phyloP scores from a whole-genome alignment of 208 protist genomes.

The Trypanosoma congolense region DNA sequence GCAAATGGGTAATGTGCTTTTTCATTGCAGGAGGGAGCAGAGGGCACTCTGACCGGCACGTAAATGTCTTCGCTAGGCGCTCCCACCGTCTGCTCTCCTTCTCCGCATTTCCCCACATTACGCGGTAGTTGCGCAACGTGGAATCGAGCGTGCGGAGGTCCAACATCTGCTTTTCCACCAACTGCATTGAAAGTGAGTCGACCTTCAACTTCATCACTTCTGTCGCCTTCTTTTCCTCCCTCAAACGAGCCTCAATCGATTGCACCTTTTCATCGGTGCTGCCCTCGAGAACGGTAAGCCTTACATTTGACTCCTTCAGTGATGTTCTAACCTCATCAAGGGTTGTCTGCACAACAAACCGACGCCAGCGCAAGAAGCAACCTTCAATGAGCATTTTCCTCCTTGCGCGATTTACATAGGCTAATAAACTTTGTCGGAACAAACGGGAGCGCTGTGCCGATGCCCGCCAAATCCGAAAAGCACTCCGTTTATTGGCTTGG shows the following conservation, averaged over 20 bases:
- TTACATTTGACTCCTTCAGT: conserved; percentile 21
- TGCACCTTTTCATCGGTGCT: conserved; percentile 7
- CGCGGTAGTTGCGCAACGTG: not conserved
- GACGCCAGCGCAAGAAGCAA: conserved; percentile 70
- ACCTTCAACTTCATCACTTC: conserved; percentile 31
- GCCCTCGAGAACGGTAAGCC: conserved; percentile 7
- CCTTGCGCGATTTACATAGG: conserved; percentile 29
- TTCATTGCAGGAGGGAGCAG: conserved; percentile 33
- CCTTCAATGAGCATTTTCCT: conserved; percentile 38
- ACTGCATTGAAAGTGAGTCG: conserved; percentile 53
- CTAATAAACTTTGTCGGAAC: conserved; percentile 28
- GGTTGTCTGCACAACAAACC: conserved; percentile 30
- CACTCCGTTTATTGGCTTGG: conserved; percentile 15
- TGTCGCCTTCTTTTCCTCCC: conserved; percentile 27
- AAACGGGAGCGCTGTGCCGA: conserved; percentile 22
- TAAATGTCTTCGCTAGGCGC: conserved; percentile 74
- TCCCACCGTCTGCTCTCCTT: conserved; percentile 59
- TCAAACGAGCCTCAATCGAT: conserved; percentile 23
- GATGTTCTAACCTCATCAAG: conserved; percentile 6
- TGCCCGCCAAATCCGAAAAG: conserved; percentile 54
- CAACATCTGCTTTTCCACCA: conserved; percentile 57
- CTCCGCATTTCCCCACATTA: conserved; percentile 10
- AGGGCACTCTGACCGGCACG: conserved; percentile 28
- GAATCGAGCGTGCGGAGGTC: conserved; percentile 44
- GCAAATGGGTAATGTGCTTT: conserved; percentile 23